These are phyloP conservation scores for Aegilops longissima DNA, from an alignment of 176 grass and related monocot genomes.

Conservation along the genomic window DNA sequence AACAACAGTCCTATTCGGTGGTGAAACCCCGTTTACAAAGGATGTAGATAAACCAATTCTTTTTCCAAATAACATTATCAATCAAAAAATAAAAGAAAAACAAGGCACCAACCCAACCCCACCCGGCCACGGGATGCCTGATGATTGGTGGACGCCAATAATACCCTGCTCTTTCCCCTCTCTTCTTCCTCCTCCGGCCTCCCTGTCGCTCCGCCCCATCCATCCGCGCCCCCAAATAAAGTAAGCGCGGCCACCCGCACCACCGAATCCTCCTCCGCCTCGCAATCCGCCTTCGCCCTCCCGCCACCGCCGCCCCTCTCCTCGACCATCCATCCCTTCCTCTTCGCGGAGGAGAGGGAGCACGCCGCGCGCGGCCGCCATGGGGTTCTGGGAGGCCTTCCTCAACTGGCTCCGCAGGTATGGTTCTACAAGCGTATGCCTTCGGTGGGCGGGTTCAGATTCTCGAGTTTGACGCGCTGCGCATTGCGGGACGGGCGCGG, in stretches of 20 bases:
- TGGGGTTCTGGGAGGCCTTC: constrained; percentile 95
- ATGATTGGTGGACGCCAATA: constrained; percentile 48
- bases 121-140: constrained; percentile 21
- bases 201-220: constrained; percentile 32
- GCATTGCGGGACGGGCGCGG: constrained; percentile 27
- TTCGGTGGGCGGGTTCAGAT: not conserved
- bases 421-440: not conserved
- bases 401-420: constrained; percentile 99
- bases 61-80: not conserved
- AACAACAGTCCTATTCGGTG: not conserved
- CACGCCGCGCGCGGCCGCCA: constrained; percentile 27
- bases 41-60: not conserved
- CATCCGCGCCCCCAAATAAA: constrained; percentile 54
- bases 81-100: not conserved
- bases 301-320: not conserved
- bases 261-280: constrained; percentile 26
- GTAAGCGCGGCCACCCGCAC: constrained; percentile 27
- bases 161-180: not conserved
- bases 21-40: not conserved
- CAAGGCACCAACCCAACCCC: not conserved
- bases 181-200: not conserved
- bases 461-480: not conserved
- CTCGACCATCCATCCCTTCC: not conserved
- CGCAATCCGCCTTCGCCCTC: not conserved
- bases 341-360: not conserved